Evolutionary conservation across 2,329 filamentous ascomycete genomes (phyloP).

Genomic region (Cladosporium sp.): DNA sequence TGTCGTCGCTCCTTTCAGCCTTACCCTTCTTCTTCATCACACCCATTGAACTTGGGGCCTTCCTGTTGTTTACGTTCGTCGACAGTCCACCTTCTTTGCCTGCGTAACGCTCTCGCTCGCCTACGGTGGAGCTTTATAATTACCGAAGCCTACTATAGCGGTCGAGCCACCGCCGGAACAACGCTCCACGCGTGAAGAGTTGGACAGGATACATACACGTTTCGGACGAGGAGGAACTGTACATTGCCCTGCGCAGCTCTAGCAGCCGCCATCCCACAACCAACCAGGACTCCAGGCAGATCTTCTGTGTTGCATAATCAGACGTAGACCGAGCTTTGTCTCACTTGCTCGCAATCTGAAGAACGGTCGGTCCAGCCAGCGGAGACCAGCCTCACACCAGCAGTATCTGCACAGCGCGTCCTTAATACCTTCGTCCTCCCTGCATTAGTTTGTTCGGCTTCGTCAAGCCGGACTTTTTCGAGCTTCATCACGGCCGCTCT

Average conservation of each 20-base stretch:
- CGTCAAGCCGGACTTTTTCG: constrained; percentile 14
- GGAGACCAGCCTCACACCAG: constrained; percentile 13
- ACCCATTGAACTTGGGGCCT: constrained; percentile 21
- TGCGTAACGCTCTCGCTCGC: constrained; percentile 21
- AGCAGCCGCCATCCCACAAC: constrained; percentile 11
- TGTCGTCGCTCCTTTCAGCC: constrained; percentile 27
- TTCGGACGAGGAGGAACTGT: constrained; percentile 25
- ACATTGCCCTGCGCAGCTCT: constrained; percentile 24
- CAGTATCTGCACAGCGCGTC: constrained; percentile 12
- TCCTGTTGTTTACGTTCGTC: constrained; percentile 23
- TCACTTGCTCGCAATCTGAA: constrained; percentile 16
- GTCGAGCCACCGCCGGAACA: constrained; percentile 14
- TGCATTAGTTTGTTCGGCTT: constrained; percentile 19
- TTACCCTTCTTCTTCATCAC: constrained; percentile 25
- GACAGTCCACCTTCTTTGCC: constrained; percentile 13
- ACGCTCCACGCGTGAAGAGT: constrained; percentile 16
- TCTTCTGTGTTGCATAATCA: constrained; percentile 20
- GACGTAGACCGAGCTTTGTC: constrained; percentile 14
- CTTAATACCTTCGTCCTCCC: constrained; percentile 18
- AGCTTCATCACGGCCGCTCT: constrained; percentile 75
- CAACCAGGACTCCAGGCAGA: neutral
- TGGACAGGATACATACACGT: constrained; percentile 16
- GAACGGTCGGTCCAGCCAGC: constrained; percentile 13
- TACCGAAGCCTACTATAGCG: constrained; percentile 18
- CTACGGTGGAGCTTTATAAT: constrained; percentile 20